These are phyloP conservation scores for Sclerotiophoma versabilis DNA, from an alignment of 2,329 filamentous ascomycete genomes.

Conservation along the genomic window DNA sequence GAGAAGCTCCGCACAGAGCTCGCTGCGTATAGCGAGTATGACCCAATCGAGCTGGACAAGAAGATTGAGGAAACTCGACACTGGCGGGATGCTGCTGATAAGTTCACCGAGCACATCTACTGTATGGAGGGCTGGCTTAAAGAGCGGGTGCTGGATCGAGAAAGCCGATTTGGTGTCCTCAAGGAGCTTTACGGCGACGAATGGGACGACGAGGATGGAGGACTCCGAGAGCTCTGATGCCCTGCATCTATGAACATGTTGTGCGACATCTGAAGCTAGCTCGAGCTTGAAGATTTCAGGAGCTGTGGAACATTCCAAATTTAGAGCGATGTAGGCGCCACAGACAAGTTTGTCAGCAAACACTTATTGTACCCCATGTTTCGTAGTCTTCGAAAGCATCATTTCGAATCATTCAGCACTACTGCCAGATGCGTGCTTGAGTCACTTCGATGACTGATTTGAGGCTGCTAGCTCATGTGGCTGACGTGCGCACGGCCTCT, in stretches of 20 bases:
- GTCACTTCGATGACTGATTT: conserved; percentile 33
- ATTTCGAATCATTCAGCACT: conserved; percentile 38
- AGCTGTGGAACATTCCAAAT: neutral
- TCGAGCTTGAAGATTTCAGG: neutral
- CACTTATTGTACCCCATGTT: neutral
- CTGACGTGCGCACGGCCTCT: conserved; percentile 15
- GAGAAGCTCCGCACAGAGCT: conserved; percentile 51
- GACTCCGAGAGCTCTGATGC: conserved; percentile 52
- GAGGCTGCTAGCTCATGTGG: conserved; percentile 18
- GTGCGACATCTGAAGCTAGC: neutral
- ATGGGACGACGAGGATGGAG: conserved; percentile 61
- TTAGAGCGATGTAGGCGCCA: neutral
- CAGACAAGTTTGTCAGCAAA: neutral
- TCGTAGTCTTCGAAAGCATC: conserved; percentile 10
- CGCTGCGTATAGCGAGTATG: conserved; percentile 54
- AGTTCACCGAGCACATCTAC: conserved; percentile 55
- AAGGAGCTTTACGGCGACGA: conserved; percentile 61
- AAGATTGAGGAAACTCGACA: conserved; percentile 45
- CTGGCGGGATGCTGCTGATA: conserved; percentile 43
- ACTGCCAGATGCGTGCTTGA: conserved; percentile 21
- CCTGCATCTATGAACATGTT: neutral
- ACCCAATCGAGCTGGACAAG: conserved; percentile 54
- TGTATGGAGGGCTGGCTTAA: conserved; percentile 56
- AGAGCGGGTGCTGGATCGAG: conserved; percentile 50
- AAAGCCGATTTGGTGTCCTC: conserved; percentile 53